Percentiles rank a stretch among this genome's conserved stretches.
Conservation (phyloP, 2,329 filamentous ascomycete genomes). For the Stagonosporopsis tanaceti region DNA sequence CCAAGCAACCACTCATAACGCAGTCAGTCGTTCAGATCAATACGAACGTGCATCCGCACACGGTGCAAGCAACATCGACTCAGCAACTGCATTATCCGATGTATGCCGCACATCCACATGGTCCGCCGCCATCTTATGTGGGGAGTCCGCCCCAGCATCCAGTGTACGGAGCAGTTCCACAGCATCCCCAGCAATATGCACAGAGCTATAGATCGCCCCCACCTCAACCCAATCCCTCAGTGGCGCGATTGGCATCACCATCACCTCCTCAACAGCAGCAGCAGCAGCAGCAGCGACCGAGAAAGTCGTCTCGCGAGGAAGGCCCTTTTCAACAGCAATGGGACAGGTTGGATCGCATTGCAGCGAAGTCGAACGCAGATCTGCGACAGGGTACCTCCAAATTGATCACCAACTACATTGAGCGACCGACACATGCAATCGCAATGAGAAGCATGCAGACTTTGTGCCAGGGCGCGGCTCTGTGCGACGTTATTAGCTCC, state of each 20-base stretch:
- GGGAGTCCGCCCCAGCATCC: conserved; percentile 27
- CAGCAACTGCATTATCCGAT: conserved; percentile 24
- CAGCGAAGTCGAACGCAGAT: conserved; percentile 40
- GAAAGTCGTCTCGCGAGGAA: conserved; percentile 25
- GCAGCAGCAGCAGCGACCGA: conserved; percentile 8
- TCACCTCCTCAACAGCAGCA: conserved; percentile 26
- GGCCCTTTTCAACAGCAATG: conserved; percentile 38
- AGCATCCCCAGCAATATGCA: conserved; percentile 24
- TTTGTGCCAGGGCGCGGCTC: conserved; percentile 51
- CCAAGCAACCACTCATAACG: conserved; percentile 9
- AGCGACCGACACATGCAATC: conserved; percentile 39
- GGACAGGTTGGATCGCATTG: conserved; percentile 41
- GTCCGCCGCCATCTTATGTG: conserved; percentile 21
- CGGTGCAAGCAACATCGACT: conserved; percentile 22
- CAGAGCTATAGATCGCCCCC: conserved; percentile 28
- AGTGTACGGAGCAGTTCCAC: conserved; percentile 33
- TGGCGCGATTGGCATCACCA: conserved; percentile 30
- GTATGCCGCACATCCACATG: conserved; percentile 15
- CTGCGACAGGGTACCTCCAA: conserved; percentile 39
- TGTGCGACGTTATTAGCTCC: conserved; percentile 67
- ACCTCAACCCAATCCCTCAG: conserved; percentile 32
- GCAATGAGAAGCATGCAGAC: conserved; percentile 47
- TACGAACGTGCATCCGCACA: conserved; percentile 7
- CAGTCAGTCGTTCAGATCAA: conserved; percentile 7
- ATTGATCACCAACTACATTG: conserved; percentile 40